A percentile compares a stretch with the other conserved stretches of the same genome.
These are phyloP conservation scores for Gloeopeniophorella convolvens DNA, from an alignment of 768 basidiomycete genomes.

Conservation along the genomic window DNA sequence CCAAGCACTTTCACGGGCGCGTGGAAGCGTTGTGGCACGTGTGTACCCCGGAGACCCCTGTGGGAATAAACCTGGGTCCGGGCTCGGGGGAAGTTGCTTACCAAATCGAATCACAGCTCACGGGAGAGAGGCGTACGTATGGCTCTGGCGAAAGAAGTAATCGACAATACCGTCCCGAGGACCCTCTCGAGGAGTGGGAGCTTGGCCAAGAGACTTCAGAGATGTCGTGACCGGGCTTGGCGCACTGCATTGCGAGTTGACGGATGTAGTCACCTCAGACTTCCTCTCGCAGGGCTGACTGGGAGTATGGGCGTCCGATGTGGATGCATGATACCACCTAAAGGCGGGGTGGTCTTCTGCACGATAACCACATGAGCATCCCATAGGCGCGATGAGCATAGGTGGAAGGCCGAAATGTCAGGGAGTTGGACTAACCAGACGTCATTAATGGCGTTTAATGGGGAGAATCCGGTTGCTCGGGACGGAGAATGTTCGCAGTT, in stretches of 20 bases:
- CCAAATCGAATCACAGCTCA: conserved; percentile 2
- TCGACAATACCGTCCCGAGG: no score
- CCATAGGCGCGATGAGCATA: neutral
- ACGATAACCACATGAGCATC: neutral
- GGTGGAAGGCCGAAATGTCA: neutral
- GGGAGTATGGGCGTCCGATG: no score
- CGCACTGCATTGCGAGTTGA: no score
- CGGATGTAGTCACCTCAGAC: no score
- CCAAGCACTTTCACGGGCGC: neutral
- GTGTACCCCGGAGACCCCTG: conserved; percentile 6
- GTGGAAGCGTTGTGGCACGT: conserved; percentile 5
- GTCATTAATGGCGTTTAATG: neutral
- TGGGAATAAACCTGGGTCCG: neutral
- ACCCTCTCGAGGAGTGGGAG: no score
- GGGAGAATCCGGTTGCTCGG: neutral
- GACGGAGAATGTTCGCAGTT: neutral
- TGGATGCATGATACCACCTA: no score
- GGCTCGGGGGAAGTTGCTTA: neutral
- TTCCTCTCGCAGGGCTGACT: no score
- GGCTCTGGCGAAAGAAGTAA: no score
- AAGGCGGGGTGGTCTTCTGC: no score
- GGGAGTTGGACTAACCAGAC: neutral
- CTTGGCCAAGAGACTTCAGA: no score
- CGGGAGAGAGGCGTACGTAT: no score
- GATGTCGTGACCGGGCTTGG: no score